Evolutionary conservation across 2,329 filamentous ascomycete genomes (phyloP), one percentile per base, ranked within the genome.

Genomic region (Diplodia seriata): DNA sequence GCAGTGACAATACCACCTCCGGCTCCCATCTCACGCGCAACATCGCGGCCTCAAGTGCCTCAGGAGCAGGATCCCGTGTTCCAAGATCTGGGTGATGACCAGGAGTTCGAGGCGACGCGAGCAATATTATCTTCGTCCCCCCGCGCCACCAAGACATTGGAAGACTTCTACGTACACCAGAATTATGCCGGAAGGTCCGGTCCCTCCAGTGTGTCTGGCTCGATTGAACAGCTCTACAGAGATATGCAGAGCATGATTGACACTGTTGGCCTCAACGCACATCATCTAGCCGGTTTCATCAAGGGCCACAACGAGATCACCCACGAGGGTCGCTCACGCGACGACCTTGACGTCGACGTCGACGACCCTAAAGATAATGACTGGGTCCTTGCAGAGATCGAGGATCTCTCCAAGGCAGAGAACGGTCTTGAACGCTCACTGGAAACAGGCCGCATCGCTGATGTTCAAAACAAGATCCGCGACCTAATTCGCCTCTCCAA

Each of bases 231-330:
- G 63, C 75, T 85, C 63, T 95, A 92, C 76, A 86, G 90, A 54
- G 92, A 94, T 73, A 91, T 94, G 76, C 94, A 95, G 77, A 91
- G 91, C 14, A 99, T 98, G 95, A 89, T 99, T 53, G 93, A 97
- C 73, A 94, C 92, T 0, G 82, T 98, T 50, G 94, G 94, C 11
- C 85, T 97, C 61, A 98, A 98, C 76, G 88, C 91, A 6, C 86
- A 94, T 18, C 88, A 85, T 8, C 73, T 90, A 51, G 79, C 83
- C 23, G 81, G 84, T 0, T 90, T 86, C 73, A 79, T 94, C 53
- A 84, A 86, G 67, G 92, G 90, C 8, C 91, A 96, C 72, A 68
- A 40, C 8, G 83, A 83, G 12, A 61, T 47, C 18, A 83, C 83
- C 14, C 82, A 88, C 61, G 81, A 87, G 43, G 80, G 83, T 26